phyloP scores from a whole-genome alignment of 768 basidiomycete species.

The Galerina sulciceps region DNA sequence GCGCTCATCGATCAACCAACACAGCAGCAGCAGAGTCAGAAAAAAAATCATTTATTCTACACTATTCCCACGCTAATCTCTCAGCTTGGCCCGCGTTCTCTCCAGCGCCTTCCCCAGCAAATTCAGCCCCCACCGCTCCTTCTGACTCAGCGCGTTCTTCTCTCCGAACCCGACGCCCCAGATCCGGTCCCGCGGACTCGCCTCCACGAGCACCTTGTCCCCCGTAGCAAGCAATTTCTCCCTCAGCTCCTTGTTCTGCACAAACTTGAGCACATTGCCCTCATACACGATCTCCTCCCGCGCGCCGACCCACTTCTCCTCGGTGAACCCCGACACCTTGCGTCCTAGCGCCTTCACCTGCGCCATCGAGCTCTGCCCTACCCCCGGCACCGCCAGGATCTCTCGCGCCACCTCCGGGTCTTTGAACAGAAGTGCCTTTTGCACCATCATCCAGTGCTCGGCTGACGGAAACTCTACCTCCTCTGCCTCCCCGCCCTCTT shows the following conservation, averaged over 20 bases:
- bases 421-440: conserved; percentile 60
- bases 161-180: conserved; percentile 66
- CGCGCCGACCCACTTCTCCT: conserved; percentile 47
- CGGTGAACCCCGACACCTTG: conserved; percentile 51
- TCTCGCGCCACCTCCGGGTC: conserved; percentile 46
- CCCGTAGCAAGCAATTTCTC: conserved; percentile 50
- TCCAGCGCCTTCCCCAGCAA: conserved; percentile 54
- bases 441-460: conserved; percentile 75
- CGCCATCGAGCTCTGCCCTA: conserved; percentile 38
- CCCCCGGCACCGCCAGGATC: conserved; percentile 40
- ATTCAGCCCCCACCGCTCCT: conserved; percentile 60
- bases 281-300: conserved; percentile 54
- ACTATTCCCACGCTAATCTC: conserved; percentile 12
- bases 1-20: conserved; percentile 1
- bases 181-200: conserved; percentile 62
- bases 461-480: conserved; percentile 46
- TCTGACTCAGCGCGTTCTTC: conserved; percentile 46
- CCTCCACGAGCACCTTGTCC: conserved; percentile 53
- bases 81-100: conserved; percentile 32
- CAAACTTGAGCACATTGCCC: conserved; percentile 60
- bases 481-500: conserved; percentile 31
- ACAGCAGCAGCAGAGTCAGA: background rate
- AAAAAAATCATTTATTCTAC: background rate
- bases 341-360: conserved; percentile 59
- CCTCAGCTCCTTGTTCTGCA: conserved; percentile 46